A percentile compares a stretch with the other conserved stretches of the same genome.
Evolutionary conservation across 345 rosid genomes (phyloP).

Genomic region (Lepidium aucheri): DNA sequence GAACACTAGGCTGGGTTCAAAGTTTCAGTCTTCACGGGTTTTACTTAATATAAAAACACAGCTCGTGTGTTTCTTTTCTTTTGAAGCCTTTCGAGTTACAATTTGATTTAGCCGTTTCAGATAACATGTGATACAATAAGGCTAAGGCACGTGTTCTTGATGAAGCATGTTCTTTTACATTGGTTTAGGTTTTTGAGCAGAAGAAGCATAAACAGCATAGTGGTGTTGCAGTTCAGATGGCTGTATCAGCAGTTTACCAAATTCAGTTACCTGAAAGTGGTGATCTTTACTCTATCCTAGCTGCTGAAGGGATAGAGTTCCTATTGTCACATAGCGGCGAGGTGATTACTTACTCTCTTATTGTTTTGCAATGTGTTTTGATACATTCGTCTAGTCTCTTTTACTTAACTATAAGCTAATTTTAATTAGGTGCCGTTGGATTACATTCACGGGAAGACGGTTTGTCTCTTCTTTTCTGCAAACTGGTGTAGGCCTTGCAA

Average conservation of each 20-base stretch:
- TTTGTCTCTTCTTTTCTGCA: conserved; percentile 74
- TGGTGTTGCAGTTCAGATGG: conserved; percentile 31
- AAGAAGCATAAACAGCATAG: background rate
- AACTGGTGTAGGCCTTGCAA: conserved; percentile 88
- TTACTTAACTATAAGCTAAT: background rate
- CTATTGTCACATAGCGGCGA: conserved; percentile 45
- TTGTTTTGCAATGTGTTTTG: background rate
- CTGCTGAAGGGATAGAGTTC: conserved; percentile 51
- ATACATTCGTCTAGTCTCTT: background rate
- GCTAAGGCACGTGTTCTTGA: conserved; percentile 1
- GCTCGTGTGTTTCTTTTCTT: background rate
- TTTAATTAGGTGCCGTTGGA: conserved; percentile 49
- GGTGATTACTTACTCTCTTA: conserved; percentile 18
- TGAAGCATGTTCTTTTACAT: background rate
- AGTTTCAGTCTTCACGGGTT: background rate
- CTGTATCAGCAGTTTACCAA: conserved; percentile 23
- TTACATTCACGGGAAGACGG: conserved; percentile 36
- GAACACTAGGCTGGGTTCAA: background rate
- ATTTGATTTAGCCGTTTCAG: background rate
- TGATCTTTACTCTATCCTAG: conserved; percentile 34
- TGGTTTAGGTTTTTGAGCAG: conserved; percentile 1
- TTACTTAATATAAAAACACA: background rate
- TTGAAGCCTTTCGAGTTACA: background rate
- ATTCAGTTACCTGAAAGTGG: conserved; percentile 9
- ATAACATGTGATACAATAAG: background rate